Percentiles rank a stretch among this genome's conserved stretches.
Evolutionary conservation across 2,329 filamentous ascomycete species (phyloP).

Genomic region (Paracoccidioides brasiliensis): DNA sequence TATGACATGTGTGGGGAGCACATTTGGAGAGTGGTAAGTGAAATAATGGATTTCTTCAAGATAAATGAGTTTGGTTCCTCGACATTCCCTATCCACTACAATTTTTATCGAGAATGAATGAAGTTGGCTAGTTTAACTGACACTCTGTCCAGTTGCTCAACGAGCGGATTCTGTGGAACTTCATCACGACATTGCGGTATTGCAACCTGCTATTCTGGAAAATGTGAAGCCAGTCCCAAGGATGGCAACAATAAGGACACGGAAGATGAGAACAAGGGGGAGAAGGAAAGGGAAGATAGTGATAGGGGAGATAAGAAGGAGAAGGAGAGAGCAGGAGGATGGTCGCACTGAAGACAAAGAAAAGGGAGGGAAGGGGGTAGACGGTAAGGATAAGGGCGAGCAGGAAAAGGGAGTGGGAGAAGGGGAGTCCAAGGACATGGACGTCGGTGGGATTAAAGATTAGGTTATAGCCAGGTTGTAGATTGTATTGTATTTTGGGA

Average conservation of each 20-base stretch:
- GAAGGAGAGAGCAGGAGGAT: background rate
- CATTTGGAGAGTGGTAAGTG: slow-evolving; percentile 10
- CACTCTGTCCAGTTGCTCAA: slow-evolving; percentile 7
- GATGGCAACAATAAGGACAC: background rate
- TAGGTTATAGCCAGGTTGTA: background rate
- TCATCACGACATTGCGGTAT: slow-evolving; percentile 12
- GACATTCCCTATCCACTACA: background rate
- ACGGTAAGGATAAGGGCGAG: background rate
- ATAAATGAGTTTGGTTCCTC: background rate
- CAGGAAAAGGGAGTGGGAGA: background rate
- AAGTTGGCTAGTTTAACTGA: background rate
- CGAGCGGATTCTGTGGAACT: slow-evolving; percentile 13
- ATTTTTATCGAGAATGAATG: background rate
- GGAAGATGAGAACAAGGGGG: background rate
- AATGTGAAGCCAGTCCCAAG: slow-evolving; percentile 5
- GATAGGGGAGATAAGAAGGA: background rate
- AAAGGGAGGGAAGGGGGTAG: background rate
- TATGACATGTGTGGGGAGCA: slow-evolving; percentile 3
- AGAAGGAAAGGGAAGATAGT: background rate
- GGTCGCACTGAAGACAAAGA: background rate
- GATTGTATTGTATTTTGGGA: background rate
- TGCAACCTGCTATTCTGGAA: slow-evolving; percentile 15
- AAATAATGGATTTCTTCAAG: background rate
- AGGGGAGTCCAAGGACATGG: background rate
- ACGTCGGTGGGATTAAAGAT: background rate